Base-by-base conservation (phyloP, 331 rosid species). In the Pyracantha coccinea region DNA sequence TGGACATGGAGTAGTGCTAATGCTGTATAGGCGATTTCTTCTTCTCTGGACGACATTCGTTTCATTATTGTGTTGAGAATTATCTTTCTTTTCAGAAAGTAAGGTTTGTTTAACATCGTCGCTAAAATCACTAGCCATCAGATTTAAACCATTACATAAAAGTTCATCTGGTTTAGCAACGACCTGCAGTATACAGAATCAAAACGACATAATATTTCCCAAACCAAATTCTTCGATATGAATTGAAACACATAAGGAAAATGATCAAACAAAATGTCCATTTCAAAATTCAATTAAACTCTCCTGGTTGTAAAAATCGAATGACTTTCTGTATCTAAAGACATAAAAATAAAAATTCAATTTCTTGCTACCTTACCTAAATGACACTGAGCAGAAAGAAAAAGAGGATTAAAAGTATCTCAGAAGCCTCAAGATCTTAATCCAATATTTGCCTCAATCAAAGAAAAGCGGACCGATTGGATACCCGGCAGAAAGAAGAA, bases 71-170 rank as follows among this genome's bases (percentile, higher is more conserved):
- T 33, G 25, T 72, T 64, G 77, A 77, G 76, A 70, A 62, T 54
- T 74, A 33, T 82, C 87, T 67, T 68, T 79, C 41, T 67, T 31
- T 28, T 78, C 81, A 12, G 88, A 68, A 75, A 89, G 88, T 77
- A 90, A 80, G 75, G 88, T 69, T 79, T 80, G 77, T 75, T 72
- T 78, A 75, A 83, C 80, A 60, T 89, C 93, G 15, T 27, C 93
- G 16, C 9, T 19, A 12, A 57, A 54, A 74, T 84, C 83, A 71
- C 28, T 77, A 27, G 72, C 90, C 98, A 89, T 92, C 80, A 85
- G 44, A 83, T 17, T 17, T n/a, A 16, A 52, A 35, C 45, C 41
- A 50, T 66, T 67, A 54, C 52, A 20, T 20, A 57, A 25, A 64
- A n/a, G 38, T 12, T 47, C 58, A 58, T 23, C 29, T 58, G 63